Conservation (phyloP, 1,284 basidiomycete species). For the Peniophora sp. region DNA sequence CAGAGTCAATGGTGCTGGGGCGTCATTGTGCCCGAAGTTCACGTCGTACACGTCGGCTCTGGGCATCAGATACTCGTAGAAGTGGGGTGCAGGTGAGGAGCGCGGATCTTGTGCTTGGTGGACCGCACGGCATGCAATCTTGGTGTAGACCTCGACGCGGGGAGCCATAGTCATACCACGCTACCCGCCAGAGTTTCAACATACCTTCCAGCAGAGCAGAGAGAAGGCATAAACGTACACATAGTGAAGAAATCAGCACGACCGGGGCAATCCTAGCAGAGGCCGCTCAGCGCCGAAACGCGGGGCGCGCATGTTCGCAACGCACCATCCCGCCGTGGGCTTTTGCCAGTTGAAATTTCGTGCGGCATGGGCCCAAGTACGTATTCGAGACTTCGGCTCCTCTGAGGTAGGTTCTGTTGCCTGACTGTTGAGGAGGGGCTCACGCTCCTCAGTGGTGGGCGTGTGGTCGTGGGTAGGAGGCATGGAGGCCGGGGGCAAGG, state of each 20-base stretch:
- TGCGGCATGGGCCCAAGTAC: not conserved
- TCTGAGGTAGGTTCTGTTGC: not conserved
- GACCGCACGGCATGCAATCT: not conserved
- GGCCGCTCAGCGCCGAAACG: not conserved
- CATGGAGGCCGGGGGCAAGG: too few species aligned
- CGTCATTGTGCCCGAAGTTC: not conserved
- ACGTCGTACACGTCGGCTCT: not conserved
- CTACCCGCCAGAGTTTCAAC: slow-evolving; percentile 2
- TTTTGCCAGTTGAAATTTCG: not conserved
- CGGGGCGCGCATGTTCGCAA: not conserved
- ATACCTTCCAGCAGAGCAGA: not conserved
- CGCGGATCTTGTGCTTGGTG: not conserved
- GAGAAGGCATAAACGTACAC: slow-evolving; percentile 7
- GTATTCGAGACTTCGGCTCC: not conserved
- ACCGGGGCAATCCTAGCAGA: slow-evolving; percentile 12
- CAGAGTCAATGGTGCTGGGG: not conserved
- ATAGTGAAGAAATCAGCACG: slow-evolving; percentile 12
- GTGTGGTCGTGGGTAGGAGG: too few species aligned
- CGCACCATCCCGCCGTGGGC: not conserved
- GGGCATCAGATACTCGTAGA: not conserved
- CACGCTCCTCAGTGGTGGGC: not conserved
- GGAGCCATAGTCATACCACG: slow-evolving; percentile 8
- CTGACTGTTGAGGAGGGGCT: not conserved
- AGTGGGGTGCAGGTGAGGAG: not conserved
- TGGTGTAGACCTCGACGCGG: not conserved